A percentile compares a stretch with the other conserved stretches of the same genome.
Conservation (phyloP, 176 grass and related monocot species). For the Eleusine coracana region DNA sequence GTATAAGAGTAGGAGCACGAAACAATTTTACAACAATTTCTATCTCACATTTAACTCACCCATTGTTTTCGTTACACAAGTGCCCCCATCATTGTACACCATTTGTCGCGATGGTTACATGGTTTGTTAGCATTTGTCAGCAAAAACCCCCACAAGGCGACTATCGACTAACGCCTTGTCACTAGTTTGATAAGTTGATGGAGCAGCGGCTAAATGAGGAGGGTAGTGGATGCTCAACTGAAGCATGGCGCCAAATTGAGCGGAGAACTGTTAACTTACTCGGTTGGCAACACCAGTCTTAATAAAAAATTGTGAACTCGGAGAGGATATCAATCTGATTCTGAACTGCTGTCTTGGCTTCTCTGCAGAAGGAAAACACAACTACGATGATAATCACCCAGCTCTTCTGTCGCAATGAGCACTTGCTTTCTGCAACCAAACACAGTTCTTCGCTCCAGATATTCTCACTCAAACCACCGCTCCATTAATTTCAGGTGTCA, state of each 20-base stretch:
- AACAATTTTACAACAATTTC: conserved; percentile 39
- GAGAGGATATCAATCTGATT: not conserved
- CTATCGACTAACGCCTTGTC: conserved; percentile 10
- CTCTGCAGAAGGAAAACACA: not conserved
- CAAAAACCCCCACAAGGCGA: not conserved
- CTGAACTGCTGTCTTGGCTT: conserved; percentile 13
- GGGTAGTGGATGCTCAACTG: not conserved
- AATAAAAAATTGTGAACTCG: not conserved
- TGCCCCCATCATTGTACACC: not conserved
- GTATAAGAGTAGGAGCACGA: not conserved
- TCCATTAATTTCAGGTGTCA: conserved; percentile 28
- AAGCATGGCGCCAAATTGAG: not conserved
- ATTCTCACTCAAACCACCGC: conserved; percentile 24
- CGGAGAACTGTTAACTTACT: conserved; percentile 16
- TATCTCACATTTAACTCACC: not conserved
- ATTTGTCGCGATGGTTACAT: not conserved
- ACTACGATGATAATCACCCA: not conserved
- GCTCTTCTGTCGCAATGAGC: conserved; percentile 27
- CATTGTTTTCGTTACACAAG: conserved; percentile 11
- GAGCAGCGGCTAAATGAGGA: conserved; percentile 11
- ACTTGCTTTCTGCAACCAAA: conserved; percentile 5
- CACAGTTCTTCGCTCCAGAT: not conserved
- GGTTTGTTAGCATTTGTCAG: not conserved
- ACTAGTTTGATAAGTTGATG: conserved; percentile 24
- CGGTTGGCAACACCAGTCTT: not conserved